phyloP scores from a whole-genome alignment of 352 stramenopile species.

The Pythium sp. region DNA sequence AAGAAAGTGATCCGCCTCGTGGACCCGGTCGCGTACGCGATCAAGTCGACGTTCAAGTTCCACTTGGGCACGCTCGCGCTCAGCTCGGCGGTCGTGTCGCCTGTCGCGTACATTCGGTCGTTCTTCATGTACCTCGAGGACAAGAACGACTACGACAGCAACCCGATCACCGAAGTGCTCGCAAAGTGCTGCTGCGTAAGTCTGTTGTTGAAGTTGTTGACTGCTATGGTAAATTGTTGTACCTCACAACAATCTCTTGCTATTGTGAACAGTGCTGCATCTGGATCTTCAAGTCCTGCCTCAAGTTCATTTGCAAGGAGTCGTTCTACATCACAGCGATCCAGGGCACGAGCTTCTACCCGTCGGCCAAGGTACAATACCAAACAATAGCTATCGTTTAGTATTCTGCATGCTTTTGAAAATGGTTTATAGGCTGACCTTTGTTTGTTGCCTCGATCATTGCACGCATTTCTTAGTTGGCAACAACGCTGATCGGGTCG shows the following conservation, averaged over 20 bases:
- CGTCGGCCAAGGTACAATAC: slow-evolving; percentile 56
- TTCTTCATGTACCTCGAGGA: slow-evolving; percentile 84
- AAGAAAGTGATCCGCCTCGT: slow-evolving; percentile 50
- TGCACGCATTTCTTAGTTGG: neutral
- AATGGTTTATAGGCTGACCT: neutral
- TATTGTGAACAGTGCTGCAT: slow-evolving; percentile 60
- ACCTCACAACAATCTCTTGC: neutral
- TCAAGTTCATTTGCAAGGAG: slow-evolving; percentile 86
- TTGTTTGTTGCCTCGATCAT: neutral
- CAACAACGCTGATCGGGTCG: slow-evolving; percentile 27
- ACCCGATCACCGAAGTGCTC: slow-evolving; percentile 47
- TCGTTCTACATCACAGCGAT: slow-evolving; percentile 79
- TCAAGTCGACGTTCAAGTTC: slow-evolving; percentile 57
- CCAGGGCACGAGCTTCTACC: slow-evolving; percentile 74
- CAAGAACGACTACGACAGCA: slow-evolving; percentile 78
- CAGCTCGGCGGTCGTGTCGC: slow-evolving; percentile 53
- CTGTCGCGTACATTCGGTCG: slow-evolving; percentile 60
- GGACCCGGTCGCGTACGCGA: slow-evolving; percentile 67
- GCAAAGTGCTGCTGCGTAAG: slow-evolving; percentile 73
- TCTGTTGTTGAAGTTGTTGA: slow-evolving; percentile 11
- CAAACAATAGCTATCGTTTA: too few species aligned
- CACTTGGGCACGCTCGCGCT: slow-evolving; percentile 74
- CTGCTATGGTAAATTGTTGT: slow-evolving; percentile 5
- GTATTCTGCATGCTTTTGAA: too few species aligned
- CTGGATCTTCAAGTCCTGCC: slow-evolving; percentile 80